Base-by-base conservation (phyloP, 2,329 filamentous ascomycete genomes). In the Exophiala alcalophila region DNA sequence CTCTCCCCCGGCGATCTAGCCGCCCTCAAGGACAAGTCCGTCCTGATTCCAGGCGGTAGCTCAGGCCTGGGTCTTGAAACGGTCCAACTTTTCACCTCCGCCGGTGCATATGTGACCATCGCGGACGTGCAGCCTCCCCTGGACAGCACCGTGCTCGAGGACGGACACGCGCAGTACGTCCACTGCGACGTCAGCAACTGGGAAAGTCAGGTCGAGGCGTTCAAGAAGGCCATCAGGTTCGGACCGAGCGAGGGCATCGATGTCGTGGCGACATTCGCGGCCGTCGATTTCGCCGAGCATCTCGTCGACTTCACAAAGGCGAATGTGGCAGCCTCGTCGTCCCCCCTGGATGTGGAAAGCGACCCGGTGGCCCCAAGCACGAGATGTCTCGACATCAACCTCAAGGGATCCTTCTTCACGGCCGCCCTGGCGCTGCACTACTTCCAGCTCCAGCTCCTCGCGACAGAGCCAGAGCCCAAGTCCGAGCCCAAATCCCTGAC, bases 1-100 rank as follows among this genome's bases (percentile, higher is more conserved):
- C 40, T 43, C 20, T 4, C 40, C 10, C 42, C 31, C 2, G 20
- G 32, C 23, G 35, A 46, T 18, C 40, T 42, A 10, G 23, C 26
- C 3, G 35, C 16, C 5, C 43, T 59, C 20, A 41, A 47, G 57
- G 65, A 60, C 60, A 70, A 69, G 59, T 56, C 69, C n/a, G 63
- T 71, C 37, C 64, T 72, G 47, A 61, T 72, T 11, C 71, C 68
- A 3, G 68, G 69, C 47, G 68, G 67, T 23, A 68, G 67, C 4
- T 70, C 52, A 14, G 57, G 57, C 3, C 50, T 59, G 11, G 57
- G 57, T 5, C 51, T 54, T 14, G 50, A 49, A 21, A 47, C 52
- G 10, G 44, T 54, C 8, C 41, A 49, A 19, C 54, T 56, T 18
- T 46, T 46, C 37, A 42, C 42, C 12, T 36, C 43, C 11, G 28